These are phyloP conservation scores for Penicillium atrosanguineum DNA, from an alignment of 495 filamentous ascomycete genomes.

Conservation along the genomic window DNA sequence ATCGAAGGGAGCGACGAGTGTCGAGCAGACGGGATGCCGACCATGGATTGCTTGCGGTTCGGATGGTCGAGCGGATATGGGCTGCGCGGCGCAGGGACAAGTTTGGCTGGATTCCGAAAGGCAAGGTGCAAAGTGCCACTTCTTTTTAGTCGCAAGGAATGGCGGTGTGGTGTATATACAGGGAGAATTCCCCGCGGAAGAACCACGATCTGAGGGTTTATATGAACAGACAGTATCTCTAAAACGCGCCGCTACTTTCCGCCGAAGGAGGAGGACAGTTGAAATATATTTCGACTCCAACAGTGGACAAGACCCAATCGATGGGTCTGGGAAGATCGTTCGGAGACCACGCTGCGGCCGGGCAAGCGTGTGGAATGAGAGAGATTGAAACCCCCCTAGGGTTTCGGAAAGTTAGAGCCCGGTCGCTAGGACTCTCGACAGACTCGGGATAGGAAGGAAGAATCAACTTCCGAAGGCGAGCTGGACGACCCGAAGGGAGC, in stretches of 20 bases:
- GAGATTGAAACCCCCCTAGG: slow-evolving; percentile 17
- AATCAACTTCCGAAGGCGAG: slow-evolving; percentile 18
- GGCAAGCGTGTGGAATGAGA: slow-evolving; percentile 32
- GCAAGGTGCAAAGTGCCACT: background rate
- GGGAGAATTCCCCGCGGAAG: background rate
- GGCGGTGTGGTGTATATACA: background rate
- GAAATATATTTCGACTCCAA: slow-evolving; percentile 6
- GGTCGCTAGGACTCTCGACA: slow-evolving; percentile 20
- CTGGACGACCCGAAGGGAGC: slow-evolving; percentile 5
- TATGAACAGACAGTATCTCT: slow-evolving; percentile 13
- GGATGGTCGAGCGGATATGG: slow-evolving; percentile 59
- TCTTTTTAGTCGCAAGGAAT: slow-evolving; percentile 2
- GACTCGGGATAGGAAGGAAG: slow-evolving; percentile 9
- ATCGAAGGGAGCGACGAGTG: slow-evolving; percentile 26
- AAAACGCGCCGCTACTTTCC: slow-evolving; percentile 20
- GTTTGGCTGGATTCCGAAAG: slow-evolving; percentile 2
- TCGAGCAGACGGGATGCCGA: slow-evolving; percentile 28
- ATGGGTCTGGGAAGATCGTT: slow-evolving; percentile 56
- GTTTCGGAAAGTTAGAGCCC: slow-evolving; percentile 7
- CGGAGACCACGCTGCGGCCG: slow-evolving; percentile 52
- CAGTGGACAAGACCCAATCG: slow-evolving; percentile 18
- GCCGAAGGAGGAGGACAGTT: background rate
- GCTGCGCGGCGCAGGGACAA: slow-evolving; percentile 70
- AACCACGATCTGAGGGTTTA: slow-evolving; percentile 1
- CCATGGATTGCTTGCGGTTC: slow-evolving; percentile 32